Evolutionary conservation across 116 monocot genomes (phyloP), one percentile per base, ranked within the genome.

Genomic region (Phalaenopsis hybrid): DNA sequence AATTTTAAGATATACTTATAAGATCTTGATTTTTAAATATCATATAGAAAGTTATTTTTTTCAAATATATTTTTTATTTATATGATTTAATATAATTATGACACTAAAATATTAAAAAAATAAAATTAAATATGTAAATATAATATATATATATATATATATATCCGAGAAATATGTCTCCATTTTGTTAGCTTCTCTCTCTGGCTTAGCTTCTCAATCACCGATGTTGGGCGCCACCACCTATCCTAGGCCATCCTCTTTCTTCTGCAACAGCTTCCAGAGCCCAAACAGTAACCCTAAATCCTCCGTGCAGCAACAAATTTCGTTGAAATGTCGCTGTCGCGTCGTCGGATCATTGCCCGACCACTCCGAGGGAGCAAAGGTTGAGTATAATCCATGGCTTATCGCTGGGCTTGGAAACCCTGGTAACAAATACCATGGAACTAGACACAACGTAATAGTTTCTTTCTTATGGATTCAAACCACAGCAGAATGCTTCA

Each of bases 341-440:
- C 80, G 81, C 50, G 37, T 83, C 44, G 34, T 79, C 44, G 92
- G 92, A 4, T 96, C 92, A 13, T n/a, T 90, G 10, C 90, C 94
- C n/a, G 92, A 87, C 55, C 65, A 86, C 28, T 68, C 76, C n/a
- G 91, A 87, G 69, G 79, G 83, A 31, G 70, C 74, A 20, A 90
- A 88, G 81, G 81, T 84, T 59, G 91, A 95, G 85, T 95, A 95
- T 92, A 93, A 95, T 75, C 98, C 95, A 6, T 95, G 98, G 98
- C 89, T 99, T 61, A 84, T 99, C 82, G 98, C 87, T 20, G 98
- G 98, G 68, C 89, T 99, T 75, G 98, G 98, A n/a, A 98, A 99
- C 85, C 98, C 95, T 0, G 95, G 93, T 21, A 91, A 88, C 87
- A 99, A 95, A 87, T 99, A 99, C 82, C 86, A 93, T 28, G 93